A percentile compares a stretch with the other conserved stretches of the same genome.
Evolutionary conservation across 345 rosid genomes (phyloP).

Genomic region (Limnanthes douglasii): DNA sequence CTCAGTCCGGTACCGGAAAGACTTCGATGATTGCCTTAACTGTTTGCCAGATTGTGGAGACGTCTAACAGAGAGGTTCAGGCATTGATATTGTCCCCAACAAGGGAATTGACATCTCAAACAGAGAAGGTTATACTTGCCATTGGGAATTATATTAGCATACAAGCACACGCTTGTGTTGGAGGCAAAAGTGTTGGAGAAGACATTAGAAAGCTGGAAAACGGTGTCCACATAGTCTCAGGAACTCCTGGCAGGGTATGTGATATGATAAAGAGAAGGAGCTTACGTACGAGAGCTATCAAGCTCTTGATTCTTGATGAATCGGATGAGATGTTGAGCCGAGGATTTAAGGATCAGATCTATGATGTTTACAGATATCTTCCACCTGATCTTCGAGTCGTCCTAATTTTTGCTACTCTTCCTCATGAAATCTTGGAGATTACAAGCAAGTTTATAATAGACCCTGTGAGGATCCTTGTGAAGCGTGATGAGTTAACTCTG

Average conservation of each 20-base stretch:
- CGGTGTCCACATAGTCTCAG: constrained; percentile 58
- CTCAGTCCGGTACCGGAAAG: constrained; percentile 97
- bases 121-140: constrained; percentile 69
- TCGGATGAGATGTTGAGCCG: constrained; percentile 97
- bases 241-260: constrained; percentile 93
- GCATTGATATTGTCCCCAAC: constrained; percentile 87
- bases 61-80: constrained; percentile 65
- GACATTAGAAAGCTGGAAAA: constrained; percentile 63
- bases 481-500: constrained; percentile 84
- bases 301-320: constrained; percentile 43
- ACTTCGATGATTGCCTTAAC: constrained; percentile 93
- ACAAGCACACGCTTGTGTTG: constrained; percentile 81
- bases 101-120: constrained; percentile 88
- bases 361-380: constrained; percentile 80
- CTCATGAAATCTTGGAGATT: constrained; percentile 92
- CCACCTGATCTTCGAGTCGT: constrained; percentile 95
- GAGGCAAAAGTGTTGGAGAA: constrained; percentile 94
- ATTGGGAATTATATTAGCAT: constrained; percentile 63
- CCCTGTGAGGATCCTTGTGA: constrained; percentile 89
- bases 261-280: constrained; percentile 98
- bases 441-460: constrained; percentile 91
- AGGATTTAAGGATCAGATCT: constrained; percentile 97
- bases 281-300: constrained; percentile 59
- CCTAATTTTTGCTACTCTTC: constrained; percentile 92
- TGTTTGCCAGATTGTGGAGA: constrained; percentile 69